phyloP scores from a whole-genome alignment of 192 early-diverging fungal species.

The Dispira parvispora region DNA sequence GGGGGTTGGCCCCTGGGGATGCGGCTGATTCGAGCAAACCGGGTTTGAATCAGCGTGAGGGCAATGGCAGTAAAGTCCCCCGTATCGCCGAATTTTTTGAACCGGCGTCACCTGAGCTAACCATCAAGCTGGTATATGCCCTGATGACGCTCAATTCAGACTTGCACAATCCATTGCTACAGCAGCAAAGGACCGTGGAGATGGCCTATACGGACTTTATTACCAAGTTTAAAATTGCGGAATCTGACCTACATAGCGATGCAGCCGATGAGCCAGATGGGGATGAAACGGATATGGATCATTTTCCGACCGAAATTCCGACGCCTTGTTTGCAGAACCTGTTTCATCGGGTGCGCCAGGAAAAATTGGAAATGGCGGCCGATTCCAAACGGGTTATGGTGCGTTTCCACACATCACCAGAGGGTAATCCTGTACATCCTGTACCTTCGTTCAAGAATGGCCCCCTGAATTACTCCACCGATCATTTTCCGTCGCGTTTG shows the following conservation, averaged over 20 bases:
- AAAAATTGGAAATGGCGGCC: conserved; percentile 7
- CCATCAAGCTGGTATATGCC: conserved; percentile 28
- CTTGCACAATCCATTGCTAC: conserved; percentile 29
- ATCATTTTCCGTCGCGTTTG: not conserved
- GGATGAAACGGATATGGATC: not conserved
- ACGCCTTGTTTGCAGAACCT: not conserved
- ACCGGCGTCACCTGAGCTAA: conserved; percentile 26
- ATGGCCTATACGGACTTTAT: conserved; percentile 4
- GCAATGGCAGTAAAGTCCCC: not conserved
- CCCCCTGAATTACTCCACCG: not conserved
- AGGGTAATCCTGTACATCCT: not conserved
- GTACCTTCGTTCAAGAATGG: conserved; percentile 1
- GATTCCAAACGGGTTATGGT: conserved; percentile 10
- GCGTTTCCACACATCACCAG: conserved; percentile 1
- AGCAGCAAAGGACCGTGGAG: conserved; percentile 20
- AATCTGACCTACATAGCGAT: not conserved
- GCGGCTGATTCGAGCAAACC: not conserved
- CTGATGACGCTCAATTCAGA: conserved; percentile 31
- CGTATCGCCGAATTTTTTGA: conserved; percentile 16
- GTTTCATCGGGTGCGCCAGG: not conserved
- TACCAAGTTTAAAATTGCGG: conserved; percentile 6
- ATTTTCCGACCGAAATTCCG: not conserved
- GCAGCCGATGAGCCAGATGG: not conserved
- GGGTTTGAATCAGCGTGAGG: too few species aligned
- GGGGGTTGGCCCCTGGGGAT: not conserved